Evolutionary conservation across 306 rosid genomes (phyloP), one percentile per base, ranked within the genome.

Genomic region (Gastrolobium villosum): DNA sequence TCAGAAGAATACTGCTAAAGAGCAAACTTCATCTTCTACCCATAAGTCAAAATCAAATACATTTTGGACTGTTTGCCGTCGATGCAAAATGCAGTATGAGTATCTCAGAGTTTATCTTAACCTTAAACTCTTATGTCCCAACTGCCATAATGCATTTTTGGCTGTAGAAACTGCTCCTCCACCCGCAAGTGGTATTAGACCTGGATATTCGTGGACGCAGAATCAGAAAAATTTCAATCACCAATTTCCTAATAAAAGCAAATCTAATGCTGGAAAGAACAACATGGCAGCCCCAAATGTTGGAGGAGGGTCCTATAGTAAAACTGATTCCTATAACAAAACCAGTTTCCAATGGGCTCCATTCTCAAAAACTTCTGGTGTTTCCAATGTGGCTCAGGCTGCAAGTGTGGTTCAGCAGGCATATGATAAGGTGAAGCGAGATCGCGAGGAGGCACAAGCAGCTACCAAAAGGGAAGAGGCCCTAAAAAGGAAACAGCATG

Each of bases 1-100:
- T 43, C 91, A 82, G 43, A 95, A 91, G 83, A 86, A 83, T 78
- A n/a, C 83, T 30, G 35, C 85, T 8, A 86, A 87, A 7, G 82
- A 81, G 31, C 86, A 86, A 46, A 10, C 91, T 63, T 87, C 99
- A 5, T 59, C 90, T 81, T 77, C 90, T 85, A 59, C 86, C 49
- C 84, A 75, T 43, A 89, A 90, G 81, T 62, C 90, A 0, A 90
- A 87, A 74, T 56, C 87, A 28, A 87, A 75, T 75, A 93, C 99
- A 60, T 95, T 95, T 80, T 95, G 99, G 99, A 95, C 99, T 3
- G 93, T 90, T 49, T 95, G 99, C 74, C 83, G 83, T 50, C 76
- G 84, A 70, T 95, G 99, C 88, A 93, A 88, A 85, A 95, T 95
- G 98, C 99, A 95, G 65, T 95, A 93, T 5, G 99, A 95, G 86